Percentiles rank a stretch among this genome's conserved stretches.
phyloP scores from a whole-genome alignment of 2,329 filamentous ascomycete genomes.

The Trichoderma asperellum region DNA sequence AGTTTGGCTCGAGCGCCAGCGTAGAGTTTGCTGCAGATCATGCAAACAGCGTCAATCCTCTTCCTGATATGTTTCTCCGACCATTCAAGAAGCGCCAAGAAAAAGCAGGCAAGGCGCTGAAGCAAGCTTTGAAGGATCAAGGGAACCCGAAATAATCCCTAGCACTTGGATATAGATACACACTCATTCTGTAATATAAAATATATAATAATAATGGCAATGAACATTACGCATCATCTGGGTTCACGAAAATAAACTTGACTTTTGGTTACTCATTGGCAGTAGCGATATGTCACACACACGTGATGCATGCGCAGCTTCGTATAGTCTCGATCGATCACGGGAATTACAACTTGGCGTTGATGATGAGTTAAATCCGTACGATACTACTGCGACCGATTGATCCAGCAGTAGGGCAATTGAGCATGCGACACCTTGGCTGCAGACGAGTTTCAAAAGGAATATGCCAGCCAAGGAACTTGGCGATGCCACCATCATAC shows the following conservation, averaged over 20 bases:
- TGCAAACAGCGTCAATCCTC: conserved; percentile 67
- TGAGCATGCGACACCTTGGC: conserved; percentile 14
- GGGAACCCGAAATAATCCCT: background rate
- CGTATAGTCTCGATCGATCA: background rate
- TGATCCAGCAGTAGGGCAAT: background rate
- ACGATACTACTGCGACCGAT: background rate
- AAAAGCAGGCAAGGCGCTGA: conserved; percentile 54
- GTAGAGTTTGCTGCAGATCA: conserved; percentile 75
- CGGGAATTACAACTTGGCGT: conserved; percentile 1
- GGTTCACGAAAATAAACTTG: background rate
- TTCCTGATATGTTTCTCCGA: conserved; percentile 63
- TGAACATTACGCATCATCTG: background rate
- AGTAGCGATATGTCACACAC: background rate
- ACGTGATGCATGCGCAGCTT: background rate
- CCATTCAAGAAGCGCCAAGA: conserved; percentile 60
- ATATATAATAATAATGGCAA: conserved; percentile 2
- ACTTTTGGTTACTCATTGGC: background rate
- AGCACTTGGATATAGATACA: background rate
- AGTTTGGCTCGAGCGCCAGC: conserved; percentile 62
- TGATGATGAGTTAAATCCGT: background rate
- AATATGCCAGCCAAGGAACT: conserved; percentile 13
- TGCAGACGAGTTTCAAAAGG: background rate
- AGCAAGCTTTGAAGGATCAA: conserved; percentile 34
- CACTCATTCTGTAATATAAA: conserved; percentile 3
- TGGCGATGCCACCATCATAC: conserved; percentile 4